Percentiles rank a stretch among this genome's conserved stretches.
phyloP scores from a whole-genome alignment of 2,329 filamentous ascomycete genomes.

The Trichoderma sp. region DNA sequence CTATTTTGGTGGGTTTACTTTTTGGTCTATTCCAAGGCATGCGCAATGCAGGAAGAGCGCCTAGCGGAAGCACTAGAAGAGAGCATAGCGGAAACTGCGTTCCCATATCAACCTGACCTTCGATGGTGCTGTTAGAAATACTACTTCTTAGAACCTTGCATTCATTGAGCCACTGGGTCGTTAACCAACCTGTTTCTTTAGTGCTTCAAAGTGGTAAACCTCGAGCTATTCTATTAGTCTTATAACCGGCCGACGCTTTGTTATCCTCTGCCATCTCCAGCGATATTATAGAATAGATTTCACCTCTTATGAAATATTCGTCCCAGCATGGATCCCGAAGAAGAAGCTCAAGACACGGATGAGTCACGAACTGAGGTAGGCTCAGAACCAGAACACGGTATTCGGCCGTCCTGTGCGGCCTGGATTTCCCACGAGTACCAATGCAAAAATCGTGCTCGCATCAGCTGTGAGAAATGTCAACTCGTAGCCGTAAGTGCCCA shows the following conservation, averaged over 20 bases:
- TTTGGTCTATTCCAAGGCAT: neutral
- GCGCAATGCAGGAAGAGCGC: neutral
- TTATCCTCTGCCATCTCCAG: neutral
- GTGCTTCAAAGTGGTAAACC: too few species aligned
- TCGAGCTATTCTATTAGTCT: too few species aligned
- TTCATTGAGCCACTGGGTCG: too few species aligned
- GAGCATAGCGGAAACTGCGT: neutral
- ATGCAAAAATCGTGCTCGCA: constrained; percentile 13
- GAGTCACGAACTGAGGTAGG: neutral
- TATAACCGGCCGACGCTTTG: neutral
- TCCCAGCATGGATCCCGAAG: neutral
- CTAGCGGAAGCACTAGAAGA: neutral
- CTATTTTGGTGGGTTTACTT: neutral
- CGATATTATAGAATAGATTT: neutral
- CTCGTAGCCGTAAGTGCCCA: constrained; percentile 23
- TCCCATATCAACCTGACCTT: neutral
- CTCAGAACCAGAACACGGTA: neutral
- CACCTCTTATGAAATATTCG: too few species aligned
- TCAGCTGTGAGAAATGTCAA: constrained; percentile 23
- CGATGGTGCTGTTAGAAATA: too few species aligned
- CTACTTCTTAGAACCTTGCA: too few species aligned
- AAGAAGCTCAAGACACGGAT: too few species aligned
- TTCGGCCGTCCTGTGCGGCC: constrained; percentile 19
- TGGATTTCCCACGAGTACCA: neutral
- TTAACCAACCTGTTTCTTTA: too few species aligned